These are phyloP conservation scores for Tilletia caries DNA, from an alignment of 1,284 basidiomycete species.

Conservation along the genomic window DNA sequence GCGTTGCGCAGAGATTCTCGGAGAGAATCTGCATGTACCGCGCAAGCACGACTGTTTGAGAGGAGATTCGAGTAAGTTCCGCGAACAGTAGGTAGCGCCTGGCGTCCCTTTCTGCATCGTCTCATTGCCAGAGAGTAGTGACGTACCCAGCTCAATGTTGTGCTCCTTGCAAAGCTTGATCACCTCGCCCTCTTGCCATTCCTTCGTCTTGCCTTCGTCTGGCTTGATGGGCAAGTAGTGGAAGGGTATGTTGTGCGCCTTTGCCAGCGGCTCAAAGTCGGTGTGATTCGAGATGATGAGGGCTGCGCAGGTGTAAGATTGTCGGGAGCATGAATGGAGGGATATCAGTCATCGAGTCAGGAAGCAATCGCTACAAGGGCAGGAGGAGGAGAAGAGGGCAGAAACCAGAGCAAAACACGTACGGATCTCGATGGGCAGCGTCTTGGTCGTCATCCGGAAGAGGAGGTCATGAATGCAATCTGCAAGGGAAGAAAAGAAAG, in stretches of 20 bases:
- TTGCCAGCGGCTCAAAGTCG: constrained; percentile 43
- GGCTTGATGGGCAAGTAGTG: constrained; percentile 48
- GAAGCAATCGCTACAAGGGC: too few species aligned
- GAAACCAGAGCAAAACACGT: not conserved
- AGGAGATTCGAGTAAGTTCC: too few species aligned
- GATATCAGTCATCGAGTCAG: too few species aligned
- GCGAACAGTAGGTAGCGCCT: too few species aligned
- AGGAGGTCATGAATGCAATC: constrained; percentile 51
- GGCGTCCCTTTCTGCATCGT: too few species aligned
- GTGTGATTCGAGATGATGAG: constrained; percentile 51
- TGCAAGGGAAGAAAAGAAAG: not conserved
- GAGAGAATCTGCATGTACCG: constrained; percentile 51
- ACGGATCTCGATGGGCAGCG: constrained; percentile 39
- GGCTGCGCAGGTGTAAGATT: too few species aligned
- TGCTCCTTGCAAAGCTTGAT: constrained; percentile 43
- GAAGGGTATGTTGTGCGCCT: constrained; percentile 49
- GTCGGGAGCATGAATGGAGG: too few species aligned
- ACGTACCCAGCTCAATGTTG: constrained; percentile 38
- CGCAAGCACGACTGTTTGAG: constrained; percentile 44
- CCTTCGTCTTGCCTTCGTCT: constrained; percentile 45
- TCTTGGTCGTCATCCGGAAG: constrained; percentile 41
- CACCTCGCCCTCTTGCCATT: constrained; percentile 49
- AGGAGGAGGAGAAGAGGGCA: constrained; percentile 5
- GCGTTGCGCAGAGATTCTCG: constrained; percentile 33
- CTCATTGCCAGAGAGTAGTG: too few species aligned